Evolutionary conservation across 352 stramenopile genomes (phyloP).

Genomic region (Phytophthora macrochlamydospora): DNA sequence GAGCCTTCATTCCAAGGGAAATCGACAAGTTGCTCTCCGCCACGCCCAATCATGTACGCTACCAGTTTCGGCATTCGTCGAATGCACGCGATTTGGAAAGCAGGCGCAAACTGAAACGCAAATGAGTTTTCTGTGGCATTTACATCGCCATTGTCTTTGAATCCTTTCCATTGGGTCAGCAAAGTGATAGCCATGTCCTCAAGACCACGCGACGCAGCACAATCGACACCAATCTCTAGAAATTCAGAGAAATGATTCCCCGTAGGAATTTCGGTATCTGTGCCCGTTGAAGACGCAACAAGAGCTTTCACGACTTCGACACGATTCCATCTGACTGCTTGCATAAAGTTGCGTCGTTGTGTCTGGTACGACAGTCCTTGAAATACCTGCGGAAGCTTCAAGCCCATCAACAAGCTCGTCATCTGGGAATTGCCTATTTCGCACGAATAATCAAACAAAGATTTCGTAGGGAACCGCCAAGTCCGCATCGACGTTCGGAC

Average conservation of each 20-base stretch:
- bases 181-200: constrained; percentile 66
- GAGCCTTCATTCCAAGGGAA: constrained; percentile 71
- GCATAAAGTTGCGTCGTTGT: constrained; percentile 61
- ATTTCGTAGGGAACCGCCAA: constrained; percentile 47
- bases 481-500: constrained; percentile 37
- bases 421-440: constrained; percentile 37
- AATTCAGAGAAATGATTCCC: constrained; percentile 62
- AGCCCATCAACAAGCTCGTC: constrained; percentile 32
- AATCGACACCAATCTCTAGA: constrained; percentile 61
- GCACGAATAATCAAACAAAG: constrained; percentile 47
- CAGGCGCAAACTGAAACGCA: constrained; percentile 70
- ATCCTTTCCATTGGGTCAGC: constrained; percentile 52
- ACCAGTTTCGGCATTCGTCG: constrained; percentile 45
- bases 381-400: constrained; percentile 39
- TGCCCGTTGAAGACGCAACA: constrained; percentile 21
- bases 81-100: constrained; percentile 72
- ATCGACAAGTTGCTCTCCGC: constrained; percentile 55
- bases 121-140: constrained; percentile 46
- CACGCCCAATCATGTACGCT: constrained; percentile 55
- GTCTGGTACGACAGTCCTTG: constrained; percentile 42
- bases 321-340: constrained; percentile 65
- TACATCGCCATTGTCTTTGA: constrained; percentile 42
- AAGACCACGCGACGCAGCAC: constrained; percentile 59
- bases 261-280: constrained; percentile 16
- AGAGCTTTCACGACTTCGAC: constrained; percentile 53